Percentiles rank a stretch among this genome's conserved stretches.
phyloP scores from a whole-genome alignment of 169 alveolate species.

The Eimeria maxima region DNA sequence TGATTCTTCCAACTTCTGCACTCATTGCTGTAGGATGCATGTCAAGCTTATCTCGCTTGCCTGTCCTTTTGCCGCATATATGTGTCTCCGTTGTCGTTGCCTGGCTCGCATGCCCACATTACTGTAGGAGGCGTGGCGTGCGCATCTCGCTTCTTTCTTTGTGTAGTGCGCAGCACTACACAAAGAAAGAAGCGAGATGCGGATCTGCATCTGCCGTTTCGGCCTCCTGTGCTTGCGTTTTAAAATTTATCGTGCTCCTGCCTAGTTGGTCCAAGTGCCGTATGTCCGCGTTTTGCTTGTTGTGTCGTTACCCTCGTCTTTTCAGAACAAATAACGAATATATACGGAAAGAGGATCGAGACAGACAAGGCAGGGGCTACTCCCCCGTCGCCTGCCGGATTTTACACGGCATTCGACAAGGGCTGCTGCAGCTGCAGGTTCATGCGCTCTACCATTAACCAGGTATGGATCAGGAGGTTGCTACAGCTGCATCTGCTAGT shows the following conservation, averaged over 20 bases:
- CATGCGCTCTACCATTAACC: constrained; percentile 80
- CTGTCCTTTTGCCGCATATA: neutral
- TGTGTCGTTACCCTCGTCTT: neutral
- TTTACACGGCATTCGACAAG: constrained; percentile 80
- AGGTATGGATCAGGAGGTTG: constrained; percentile 30
- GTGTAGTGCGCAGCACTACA: neutral
- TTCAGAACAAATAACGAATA: constrained; percentile 66
- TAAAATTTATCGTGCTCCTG: neutral
- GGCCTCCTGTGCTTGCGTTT: neutral
- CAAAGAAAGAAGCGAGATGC: too few species aligned
- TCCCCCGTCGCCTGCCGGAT: constrained; percentile 74
- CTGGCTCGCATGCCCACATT: neutral
- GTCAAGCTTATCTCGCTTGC: neutral
- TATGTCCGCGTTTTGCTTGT: neutral
- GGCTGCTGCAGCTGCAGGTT: constrained; percentile 83
- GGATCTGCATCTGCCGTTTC: neutral
- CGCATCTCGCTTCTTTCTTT: neutral
- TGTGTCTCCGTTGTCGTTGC: neutral
- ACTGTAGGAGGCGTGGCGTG: neutral
- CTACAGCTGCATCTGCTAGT: constrained; percentile 7
- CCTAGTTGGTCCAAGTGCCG: neutral
- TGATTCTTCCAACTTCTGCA: neutral
- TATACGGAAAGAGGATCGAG: constrained; percentile 75
- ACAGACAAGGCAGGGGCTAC: constrained; percentile 68
- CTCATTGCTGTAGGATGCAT: neutral